phyloP scores from a whole-genome alignment of 163 green algal genomes.

The Chloroidium sp. region DNA sequence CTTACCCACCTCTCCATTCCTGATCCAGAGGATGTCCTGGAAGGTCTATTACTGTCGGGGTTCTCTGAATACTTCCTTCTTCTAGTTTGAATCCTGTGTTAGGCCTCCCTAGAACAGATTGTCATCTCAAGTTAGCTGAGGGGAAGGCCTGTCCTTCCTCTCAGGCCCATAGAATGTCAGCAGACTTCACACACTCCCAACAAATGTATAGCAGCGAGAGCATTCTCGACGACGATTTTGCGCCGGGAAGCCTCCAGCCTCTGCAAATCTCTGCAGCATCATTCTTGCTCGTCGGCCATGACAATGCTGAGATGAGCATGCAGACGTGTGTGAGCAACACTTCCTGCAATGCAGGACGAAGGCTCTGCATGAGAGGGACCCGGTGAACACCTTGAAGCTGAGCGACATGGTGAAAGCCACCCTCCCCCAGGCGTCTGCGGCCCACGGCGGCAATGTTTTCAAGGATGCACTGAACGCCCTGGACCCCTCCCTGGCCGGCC shows the following conservation, averaged over 20 bases:
- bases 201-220: not conserved
- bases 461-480: too few relatives aligned
- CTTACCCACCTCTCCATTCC: too few relatives aligned
- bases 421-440: slow-evolving; percentile 13
- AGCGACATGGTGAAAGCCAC: slow-evolving; percentile 20
- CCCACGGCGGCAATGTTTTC: too few relatives aligned
- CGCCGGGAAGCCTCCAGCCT: not conserved
- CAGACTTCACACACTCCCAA: not conserved
- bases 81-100: too few relatives aligned
- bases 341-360: slow-evolving; percentile 11
- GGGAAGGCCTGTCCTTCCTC: too few relatives aligned
- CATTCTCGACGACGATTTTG: not conserved
- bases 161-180: not conserved
- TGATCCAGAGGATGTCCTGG: too few relatives aligned
- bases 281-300: too few relatives aligned
- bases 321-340: not conserved
- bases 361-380: slow-evolving; percentile 25
- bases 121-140: too few relatives aligned
- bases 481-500: too few relatives aligned
- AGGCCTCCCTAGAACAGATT: too few relatives aligned
- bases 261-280: not conserved
- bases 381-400: slow-evolving; percentile 24
- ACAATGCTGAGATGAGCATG: not conserved
- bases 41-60: too few relatives aligned
- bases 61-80: too few relatives aligned